A percentile compares a stretch with the other conserved stretches of the same genome.
These are phyloP conservation scores for Sporothrix variecibatus DNA, from an alignment of 2,329 filamentous ascomycete genomes.

Conservation along the genomic window DNA sequence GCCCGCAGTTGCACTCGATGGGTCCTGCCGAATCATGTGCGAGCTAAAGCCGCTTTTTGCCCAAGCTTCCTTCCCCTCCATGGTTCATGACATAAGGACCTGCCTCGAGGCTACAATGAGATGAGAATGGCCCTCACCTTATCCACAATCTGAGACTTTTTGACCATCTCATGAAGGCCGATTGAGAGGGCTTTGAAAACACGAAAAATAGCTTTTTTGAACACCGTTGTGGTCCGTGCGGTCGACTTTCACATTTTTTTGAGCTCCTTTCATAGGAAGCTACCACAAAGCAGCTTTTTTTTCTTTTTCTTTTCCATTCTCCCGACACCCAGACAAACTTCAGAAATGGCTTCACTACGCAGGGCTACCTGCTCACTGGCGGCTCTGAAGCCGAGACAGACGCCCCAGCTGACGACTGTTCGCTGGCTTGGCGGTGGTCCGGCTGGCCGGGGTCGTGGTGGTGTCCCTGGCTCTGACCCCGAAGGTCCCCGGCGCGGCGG, in stretches of 20 bases:
- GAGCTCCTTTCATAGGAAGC: background rate
- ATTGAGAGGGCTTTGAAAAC: background rate
- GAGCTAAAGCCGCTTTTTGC: background rate
- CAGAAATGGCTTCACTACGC: conserved; percentile 26
- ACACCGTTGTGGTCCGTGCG: background rate
- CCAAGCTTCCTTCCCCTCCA: conserved; percentile 15
- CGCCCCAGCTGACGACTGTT: background rate
- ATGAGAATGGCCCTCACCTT: background rate
- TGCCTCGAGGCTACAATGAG: background rate
- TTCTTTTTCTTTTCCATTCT: background rate
- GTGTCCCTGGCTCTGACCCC: background rate
- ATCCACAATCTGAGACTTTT: background rate
- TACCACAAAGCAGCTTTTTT: background rate
- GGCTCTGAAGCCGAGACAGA: conserved; percentile 4
- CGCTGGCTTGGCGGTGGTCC: conserved; percentile 23
- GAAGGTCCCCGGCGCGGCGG: background rate
- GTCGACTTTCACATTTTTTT: background rate
- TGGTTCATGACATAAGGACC: background rate
- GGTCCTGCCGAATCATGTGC: conserved; percentile 23
- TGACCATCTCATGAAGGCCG: background rate
- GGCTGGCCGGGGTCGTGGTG: conserved; percentile 10
- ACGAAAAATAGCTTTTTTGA: background rate
- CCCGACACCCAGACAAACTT: background rate
- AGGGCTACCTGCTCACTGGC: conserved; percentile 15
- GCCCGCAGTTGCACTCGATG: too few relatives aligned